Evolutionary conservation across 305 asterid genomes (phyloP).

Genomic region (Fraxinus nigra): DNA sequence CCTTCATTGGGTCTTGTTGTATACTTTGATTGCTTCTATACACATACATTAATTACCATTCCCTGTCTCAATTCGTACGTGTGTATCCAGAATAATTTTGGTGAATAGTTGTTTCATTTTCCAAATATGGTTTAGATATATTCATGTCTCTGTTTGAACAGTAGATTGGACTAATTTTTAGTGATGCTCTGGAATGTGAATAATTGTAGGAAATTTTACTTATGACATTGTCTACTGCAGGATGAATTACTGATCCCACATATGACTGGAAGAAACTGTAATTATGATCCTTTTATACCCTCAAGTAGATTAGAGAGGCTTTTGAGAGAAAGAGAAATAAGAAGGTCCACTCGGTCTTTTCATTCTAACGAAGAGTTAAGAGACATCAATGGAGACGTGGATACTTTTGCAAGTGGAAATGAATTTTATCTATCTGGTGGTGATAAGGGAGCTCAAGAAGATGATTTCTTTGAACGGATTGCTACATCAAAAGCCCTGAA

Average conservation of each 20-base stretch:
- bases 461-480: constrained; percentile 41
- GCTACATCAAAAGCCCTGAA: constrained; percentile 19
- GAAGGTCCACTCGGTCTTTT: constrained; percentile 54
- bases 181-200: neutral
- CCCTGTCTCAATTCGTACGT: neutral
- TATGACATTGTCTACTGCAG: constrained; percentile 27
- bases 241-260: constrained; percentile 31
- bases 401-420: constrained; percentile 33
- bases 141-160: constrained; percentile 2
- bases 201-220: constrained; percentile 13
- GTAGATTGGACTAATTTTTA: neutral
- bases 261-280: constrained; percentile 36
- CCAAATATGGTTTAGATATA: neutral
- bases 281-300: constrained; percentile 39
- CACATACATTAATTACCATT: neutral
- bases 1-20: neutral
- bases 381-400: constrained; percentile 42
- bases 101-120: neutral
- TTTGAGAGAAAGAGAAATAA: constrained; percentile 64
- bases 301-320: constrained; percentile 69
- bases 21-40: neutral
- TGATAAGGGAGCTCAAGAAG: constrained; percentile 49
- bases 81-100: neutral
- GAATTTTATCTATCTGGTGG: constrained; percentile 35
- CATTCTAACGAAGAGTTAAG: constrained; percentile 45